phyloP scores from a whole-genome alignment of 805 yeast genomes.

The Ogataea methylovora region DNA sequence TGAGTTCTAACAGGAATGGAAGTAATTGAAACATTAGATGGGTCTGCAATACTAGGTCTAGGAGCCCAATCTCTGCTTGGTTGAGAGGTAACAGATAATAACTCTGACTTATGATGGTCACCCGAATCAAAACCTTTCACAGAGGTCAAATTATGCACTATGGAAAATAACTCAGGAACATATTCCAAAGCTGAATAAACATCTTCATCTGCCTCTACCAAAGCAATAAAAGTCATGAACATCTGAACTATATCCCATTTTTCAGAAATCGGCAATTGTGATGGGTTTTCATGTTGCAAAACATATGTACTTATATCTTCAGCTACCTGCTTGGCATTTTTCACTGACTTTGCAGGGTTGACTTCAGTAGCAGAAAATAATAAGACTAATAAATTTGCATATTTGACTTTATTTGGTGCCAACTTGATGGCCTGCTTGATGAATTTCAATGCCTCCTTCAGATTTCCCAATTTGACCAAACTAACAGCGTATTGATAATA shows the following conservation, averaged over 20 bases:
- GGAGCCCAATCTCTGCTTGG: background rate
- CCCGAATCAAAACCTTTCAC: background rate
- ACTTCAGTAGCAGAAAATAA: constrained; percentile 57
- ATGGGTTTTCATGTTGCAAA: constrained; percentile 35
- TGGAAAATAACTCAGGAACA: constrained; percentile 57
- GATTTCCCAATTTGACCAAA: constrained; percentile 35
- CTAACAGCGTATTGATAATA: constrained; percentile 40
- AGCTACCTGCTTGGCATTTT: constrained; percentile 49
- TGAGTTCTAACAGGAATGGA: no score
- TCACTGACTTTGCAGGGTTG: constrained; percentile 20
- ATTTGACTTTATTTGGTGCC: constrained; percentile 48
- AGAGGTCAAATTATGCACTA: constrained; percentile 34
- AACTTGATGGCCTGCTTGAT: constrained; percentile 40
- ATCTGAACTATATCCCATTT: constrained; percentile 54
- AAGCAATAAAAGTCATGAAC: constrained; percentile 66
- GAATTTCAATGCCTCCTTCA: constrained; percentile 35
- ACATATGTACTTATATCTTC: constrained; percentile 25
- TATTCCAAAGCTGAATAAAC: constrained; percentile 50
- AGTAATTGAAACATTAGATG: no score
- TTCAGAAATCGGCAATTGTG: constrained; percentile 8
- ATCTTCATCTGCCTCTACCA: constrained; percentile 59
- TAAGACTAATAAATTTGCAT: constrained; percentile 63
- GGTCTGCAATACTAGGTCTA: background rate
- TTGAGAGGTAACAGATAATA: no score
- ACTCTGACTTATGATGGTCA: no score